Conservation (phyloP, 192 early-diverging fungal genomes). For the Backusella tarrabulga region DNA sequence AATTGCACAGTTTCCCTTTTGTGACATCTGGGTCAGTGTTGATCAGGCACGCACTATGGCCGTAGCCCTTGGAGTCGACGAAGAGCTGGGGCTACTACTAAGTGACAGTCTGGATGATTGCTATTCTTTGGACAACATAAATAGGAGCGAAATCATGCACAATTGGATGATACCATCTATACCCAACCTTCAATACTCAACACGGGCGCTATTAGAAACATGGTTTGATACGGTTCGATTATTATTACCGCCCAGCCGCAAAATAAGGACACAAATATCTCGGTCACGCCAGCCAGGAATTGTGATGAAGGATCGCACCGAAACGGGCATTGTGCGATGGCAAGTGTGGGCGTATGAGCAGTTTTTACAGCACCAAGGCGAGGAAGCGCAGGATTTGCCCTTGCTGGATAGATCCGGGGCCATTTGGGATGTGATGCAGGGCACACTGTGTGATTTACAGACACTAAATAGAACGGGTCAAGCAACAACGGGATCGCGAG, state of each 20-base stretch:
- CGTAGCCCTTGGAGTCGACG: slow-evolving; percentile 15
- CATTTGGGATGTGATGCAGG: slow-evolving; percentile 31
- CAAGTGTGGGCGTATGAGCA: slow-evolving; percentile 33
- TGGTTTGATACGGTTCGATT: slow-evolving; percentile 6
- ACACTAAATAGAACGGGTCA: slow-evolving; percentile 19
- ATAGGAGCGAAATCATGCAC: slow-evolving; percentile 27
- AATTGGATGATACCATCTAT: slow-evolving; percentile 31
- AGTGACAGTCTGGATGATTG: neutral
- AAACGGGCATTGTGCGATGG: slow-evolving; percentile 29
- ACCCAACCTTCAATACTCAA: slow-evolving; percentile 27
- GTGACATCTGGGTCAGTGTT: slow-evolving; percentile 31
- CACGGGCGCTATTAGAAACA: slow-evolving; percentile 25
- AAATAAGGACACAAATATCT: slow-evolving; percentile 30
- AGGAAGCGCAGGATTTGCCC: neutral
- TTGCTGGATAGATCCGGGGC: neutral
- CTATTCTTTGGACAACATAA: slow-evolving; percentile 23
- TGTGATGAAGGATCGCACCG: slow-evolving; percentile 31
- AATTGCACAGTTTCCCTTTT: slow-evolving; percentile 26
- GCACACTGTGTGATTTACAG: slow-evolving; percentile 30
- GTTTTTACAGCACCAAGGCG: slow-evolving; percentile 8
- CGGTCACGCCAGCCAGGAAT: slow-evolving; percentile 18
- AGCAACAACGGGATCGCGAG: slow-evolving; percentile 2
- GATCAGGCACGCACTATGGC: slow-evolving; percentile 28
- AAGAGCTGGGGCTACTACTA: slow-evolving; percentile 10
- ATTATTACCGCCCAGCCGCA: slow-evolving; percentile 7